Conservation (phyloP, 805 yeast species). For the Metschnikowia santaceciliae region DNA sequence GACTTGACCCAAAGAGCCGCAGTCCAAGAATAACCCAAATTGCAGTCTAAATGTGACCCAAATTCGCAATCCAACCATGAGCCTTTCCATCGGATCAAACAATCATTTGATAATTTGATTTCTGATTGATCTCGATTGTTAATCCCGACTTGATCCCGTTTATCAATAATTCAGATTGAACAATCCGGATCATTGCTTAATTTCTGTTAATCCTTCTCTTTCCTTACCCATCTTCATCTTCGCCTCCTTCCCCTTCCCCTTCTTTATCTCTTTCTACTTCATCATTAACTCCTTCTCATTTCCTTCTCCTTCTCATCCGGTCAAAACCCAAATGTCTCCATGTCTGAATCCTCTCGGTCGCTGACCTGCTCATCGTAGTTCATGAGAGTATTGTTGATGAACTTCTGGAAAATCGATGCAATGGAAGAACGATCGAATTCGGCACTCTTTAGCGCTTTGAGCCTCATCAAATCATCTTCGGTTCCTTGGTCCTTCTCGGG, state of each 20-base stretch:
- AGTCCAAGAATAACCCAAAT: not conserved
- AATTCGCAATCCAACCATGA: not conserved
- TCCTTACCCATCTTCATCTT: too few relatives aligned
- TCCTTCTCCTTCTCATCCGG: too few relatives aligned
- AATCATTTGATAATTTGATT: too few relatives aligned
- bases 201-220: too few relatives aligned
- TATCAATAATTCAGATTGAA: too few relatives aligned
- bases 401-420: conserved; percentile 35
- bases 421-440: conserved; percentile 30
- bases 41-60: not conserved
- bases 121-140: too few relatives aligned
- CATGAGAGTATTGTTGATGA: conserved; percentile 28
- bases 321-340: conserved; percentile 5
- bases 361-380: conserved; percentile 3
- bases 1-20: not conserved
- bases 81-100: too few relatives aligned
- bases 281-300: too few relatives aligned
- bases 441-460: conserved; percentile 22
- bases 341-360: conserved; percentile 1
- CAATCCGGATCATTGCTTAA: too few relatives aligned
- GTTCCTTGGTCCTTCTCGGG: conserved; percentile 17
- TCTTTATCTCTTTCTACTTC: too few relatives aligned
- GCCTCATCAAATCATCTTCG: conserved; percentile 24
- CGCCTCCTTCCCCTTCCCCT: too few relatives aligned
- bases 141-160: too few relatives aligned